These are phyloP conservation scores for Xylaria sp. DNA, from an alignment of 2,329 filamentous ascomycete species.

Conservation along the genomic window DNA sequence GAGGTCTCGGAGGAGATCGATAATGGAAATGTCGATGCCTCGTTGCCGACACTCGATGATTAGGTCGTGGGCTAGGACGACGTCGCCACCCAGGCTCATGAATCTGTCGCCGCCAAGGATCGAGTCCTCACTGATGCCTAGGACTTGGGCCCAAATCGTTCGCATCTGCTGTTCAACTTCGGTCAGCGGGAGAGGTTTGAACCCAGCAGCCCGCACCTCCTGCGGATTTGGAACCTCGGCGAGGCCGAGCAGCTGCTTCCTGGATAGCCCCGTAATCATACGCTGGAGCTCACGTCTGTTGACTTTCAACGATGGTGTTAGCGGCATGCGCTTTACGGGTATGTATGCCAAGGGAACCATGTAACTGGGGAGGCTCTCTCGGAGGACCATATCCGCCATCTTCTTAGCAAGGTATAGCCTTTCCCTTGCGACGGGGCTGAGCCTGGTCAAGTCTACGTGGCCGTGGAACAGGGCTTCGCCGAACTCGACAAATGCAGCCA, in stretches of 20 bases:
- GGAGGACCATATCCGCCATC: constrained; percentile 46
- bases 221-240: constrained; percentile 42
- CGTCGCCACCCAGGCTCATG: constrained; percentile 50
- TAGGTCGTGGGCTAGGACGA: constrained; percentile 47
- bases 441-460: constrained; percentile 42
- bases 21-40: constrained; percentile 45
- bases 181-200: constrained; percentile 53
- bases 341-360: constrained; percentile 54
- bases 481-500: constrained; percentile 55
- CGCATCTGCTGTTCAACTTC: constrained; percentile 52
- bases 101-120: constrained; percentile 51
- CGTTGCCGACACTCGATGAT: constrained; percentile 49
- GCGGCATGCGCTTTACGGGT: constrained; percentile 50
- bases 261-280: constrained; percentile 46
- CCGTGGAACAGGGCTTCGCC: constrained; percentile 44
- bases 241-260: constrained; percentile 47
- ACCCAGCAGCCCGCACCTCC: constrained; percentile 40
- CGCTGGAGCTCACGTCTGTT: constrained; percentile 52
- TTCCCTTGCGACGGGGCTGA: constrained; percentile 46
- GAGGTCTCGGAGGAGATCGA: constrained; percentile 45
- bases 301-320: constrained; percentile 54
- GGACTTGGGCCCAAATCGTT: constrained; percentile 49
- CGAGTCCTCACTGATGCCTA: constrained; percentile 42
- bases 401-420: constrained; percentile 48
- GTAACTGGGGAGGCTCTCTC: constrained; percentile 42